Percentiles rank a stretch among this genome's conserved stretches.
phyloP scores from a whole-genome alignment of 495 filamentous ascomycete species.

The Monascus purpureus region DNA sequence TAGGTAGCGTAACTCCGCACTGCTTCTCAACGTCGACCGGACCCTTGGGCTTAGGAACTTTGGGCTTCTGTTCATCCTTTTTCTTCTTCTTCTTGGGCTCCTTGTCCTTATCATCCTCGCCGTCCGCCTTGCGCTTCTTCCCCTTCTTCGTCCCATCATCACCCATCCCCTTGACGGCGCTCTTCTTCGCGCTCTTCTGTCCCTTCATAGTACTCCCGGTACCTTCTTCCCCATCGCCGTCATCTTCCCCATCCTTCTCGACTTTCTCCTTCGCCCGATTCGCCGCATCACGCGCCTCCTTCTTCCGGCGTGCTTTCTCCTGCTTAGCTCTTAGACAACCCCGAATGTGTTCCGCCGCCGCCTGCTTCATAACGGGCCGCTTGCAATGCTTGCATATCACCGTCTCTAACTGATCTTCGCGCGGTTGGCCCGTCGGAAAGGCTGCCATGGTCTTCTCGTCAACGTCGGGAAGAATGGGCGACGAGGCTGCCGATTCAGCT shows the following conservation, averaged over 20 bases:
- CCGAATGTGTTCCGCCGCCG: constrained; percentile 49
- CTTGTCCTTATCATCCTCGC: constrained; percentile 49
- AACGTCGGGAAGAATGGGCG: constrained; percentile 56
- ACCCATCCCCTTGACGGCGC: constrained; percentile 47
- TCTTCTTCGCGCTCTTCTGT: constrained; percentile 60
- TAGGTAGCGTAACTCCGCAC: constrained; percentile 78
- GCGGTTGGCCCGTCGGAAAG: constrained; percentile 61
- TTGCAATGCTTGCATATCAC: constrained; percentile 76
- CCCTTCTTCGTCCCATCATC: constrained; percentile 52
- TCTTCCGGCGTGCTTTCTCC: constrained; percentile 65
- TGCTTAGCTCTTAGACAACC: constrained; percentile 63
- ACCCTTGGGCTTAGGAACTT: constrained; percentile 77
- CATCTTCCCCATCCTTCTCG: constrained; percentile 48
- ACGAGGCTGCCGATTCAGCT: constrained; percentile 25
- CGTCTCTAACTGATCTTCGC: constrained; percentile 49
- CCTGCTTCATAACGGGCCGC: constrained; percentile 49
- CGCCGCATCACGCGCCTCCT: constrained; percentile 56
- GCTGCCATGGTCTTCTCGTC: constrained; percentile 53
- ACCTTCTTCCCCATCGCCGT: constrained; percentile 24
- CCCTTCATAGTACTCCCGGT: constrained; percentile 28
- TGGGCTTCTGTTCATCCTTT: constrained; percentile 80
- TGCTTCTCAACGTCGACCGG: constrained; percentile 96
- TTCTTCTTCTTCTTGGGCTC: constrained; percentile 80
- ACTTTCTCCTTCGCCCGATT: constrained; percentile 47
- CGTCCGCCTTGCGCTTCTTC: constrained; percentile 91